Evolutionary conservation across 2,329 filamentous ascomycete genomes (phyloP).

Genomic region (Rachicladosporium sp.): DNA sequence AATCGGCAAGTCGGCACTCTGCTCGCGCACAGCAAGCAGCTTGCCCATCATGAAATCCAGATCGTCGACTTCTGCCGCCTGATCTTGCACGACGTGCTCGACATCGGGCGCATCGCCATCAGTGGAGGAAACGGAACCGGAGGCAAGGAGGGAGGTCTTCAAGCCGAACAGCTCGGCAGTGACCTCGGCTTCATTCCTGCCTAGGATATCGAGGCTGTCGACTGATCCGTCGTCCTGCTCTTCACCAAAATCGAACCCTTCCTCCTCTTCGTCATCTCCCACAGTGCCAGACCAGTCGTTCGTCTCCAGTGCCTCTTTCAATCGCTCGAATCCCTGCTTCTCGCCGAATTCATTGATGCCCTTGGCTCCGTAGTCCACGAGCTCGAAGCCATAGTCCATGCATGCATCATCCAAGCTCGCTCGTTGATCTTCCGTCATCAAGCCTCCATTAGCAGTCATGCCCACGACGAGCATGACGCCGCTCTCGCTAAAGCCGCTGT

Average conservation of each 20-base stretch:
- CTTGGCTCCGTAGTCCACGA: conserved; percentile 32
- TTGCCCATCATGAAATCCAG: conserved; percentile 47
- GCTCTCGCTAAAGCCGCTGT: conserved; percentile 14
- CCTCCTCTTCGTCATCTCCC: conserved; percentile 29
- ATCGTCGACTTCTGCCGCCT: conserved; percentile 44
- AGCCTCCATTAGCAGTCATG: conserved; percentile 8
- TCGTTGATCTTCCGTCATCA: conserved; percentile 21
- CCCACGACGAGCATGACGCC: conserved; percentile 17
- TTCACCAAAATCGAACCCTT: conserved; percentile 30
- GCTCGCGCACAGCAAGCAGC: conserved; percentile 48
- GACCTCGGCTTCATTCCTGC: conserved; percentile 35
- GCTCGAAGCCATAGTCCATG: conserved; percentile 38
- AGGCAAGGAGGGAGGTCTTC: conserved; percentile 24
- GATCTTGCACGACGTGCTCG: conserved; percentile 16
- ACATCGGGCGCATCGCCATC: not conserved
- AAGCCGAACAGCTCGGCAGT: conserved; percentile 27
- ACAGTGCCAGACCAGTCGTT: conserved; percentile 40
- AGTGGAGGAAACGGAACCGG: not conserved
- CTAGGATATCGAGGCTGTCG: conserved; percentile 13
- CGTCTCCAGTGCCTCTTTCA: conserved; percentile 47
- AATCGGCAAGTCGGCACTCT: conserved; percentile 44
- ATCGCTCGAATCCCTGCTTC: conserved; percentile 40
- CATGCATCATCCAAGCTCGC: conserved; percentile 38
- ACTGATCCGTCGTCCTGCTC: conserved; percentile 28
- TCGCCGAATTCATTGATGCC: conserved; percentile 48